A percentile compares a stretch with the other conserved stretches of the same genome.
Conservation (phyloP, 768 basidiomycete species). For the Neoboletus brunneissimus region DNA sequence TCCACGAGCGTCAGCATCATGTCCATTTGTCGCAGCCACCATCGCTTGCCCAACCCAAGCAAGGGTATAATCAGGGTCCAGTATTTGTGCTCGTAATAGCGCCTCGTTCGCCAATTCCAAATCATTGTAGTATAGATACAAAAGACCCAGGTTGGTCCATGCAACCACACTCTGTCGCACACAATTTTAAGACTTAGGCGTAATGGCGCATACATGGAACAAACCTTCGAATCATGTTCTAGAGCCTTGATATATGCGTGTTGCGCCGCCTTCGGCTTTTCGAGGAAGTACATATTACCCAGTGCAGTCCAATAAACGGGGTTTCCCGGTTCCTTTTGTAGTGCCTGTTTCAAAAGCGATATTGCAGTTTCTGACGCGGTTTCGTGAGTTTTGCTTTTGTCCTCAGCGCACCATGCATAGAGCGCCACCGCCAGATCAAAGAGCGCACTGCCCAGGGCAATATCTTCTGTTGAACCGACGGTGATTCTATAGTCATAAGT, state of each 20-base stretch:
- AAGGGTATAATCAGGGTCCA: constrained; percentile 85
- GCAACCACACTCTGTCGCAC: constrained; percentile 56
- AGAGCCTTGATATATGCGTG: constrained; percentile 90
- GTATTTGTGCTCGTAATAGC: constrained; percentile 81
- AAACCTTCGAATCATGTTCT: constrained; percentile 81
- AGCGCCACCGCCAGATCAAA: constrained; percentile 72
- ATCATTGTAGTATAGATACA: constrained; percentile 81
- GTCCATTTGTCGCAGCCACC: constrained; percentile 58
- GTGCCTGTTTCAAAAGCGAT: constrained; percentile 62
- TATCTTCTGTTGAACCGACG: constrained; percentile 51
- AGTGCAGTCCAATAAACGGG: constrained; percentile 80
- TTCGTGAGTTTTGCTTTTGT: constrained; percentile 17
- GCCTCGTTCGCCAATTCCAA: constrained; percentile 81
- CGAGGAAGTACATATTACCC: constrained; percentile 66
- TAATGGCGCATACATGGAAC: constrained; percentile 10
- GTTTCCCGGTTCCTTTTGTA: constrained; percentile 70
- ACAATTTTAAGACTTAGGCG: neutral
- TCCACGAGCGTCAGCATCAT: constrained; percentile 58
- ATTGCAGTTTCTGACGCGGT: constrained; percentile 42
- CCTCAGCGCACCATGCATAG: constrained; percentile 43
- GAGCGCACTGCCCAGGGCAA: constrained; percentile 55
- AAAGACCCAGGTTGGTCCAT: constrained; percentile 87
- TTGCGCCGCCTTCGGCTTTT: constrained; percentile 73
- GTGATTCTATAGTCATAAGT: constrained; percentile 62
- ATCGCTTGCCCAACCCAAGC: constrained; percentile 92